These are phyloP conservation scores for Heliosperma pusillum DNA, from an alignment of 148 eudicot species.

Conservation along the genomic window DNA sequence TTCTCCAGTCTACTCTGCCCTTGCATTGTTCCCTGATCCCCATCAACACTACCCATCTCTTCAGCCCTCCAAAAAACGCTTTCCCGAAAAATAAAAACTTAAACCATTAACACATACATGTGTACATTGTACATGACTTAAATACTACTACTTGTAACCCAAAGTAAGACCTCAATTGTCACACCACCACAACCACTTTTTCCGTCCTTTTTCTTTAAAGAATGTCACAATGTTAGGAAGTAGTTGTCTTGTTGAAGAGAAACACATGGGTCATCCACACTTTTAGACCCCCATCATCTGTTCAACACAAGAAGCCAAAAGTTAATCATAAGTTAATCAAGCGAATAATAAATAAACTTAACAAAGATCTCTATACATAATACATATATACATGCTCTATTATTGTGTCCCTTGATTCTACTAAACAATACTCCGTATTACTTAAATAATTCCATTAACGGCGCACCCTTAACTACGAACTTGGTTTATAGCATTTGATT, in stretches of 20 bases:
- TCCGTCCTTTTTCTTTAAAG: conserved; percentile 5
- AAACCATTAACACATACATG: conserved; percentile 10
- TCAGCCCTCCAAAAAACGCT: conserved; percentile 9
- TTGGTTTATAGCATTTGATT: conserved; percentile 11
- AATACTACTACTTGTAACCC: not conserved
- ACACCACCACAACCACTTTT: conserved; percentile 11
- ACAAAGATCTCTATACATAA: conserved; percentile 23
- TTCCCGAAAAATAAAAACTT: not conserved
- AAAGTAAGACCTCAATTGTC: conserved; percentile 12
- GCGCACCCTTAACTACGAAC: conserved; percentile 17
- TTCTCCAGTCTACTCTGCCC: conserved; percentile 32
- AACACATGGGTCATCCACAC: conserved; percentile 37
- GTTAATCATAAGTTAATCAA: conserved; percentile 22
- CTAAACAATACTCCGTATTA: conserved; percentile 1
- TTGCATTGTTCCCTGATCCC: conserved; percentile 27
- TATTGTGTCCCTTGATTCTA: conserved; percentile 24
- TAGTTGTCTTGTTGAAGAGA: conserved; percentile 22
- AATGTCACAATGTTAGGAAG: conserved; percentile 19
- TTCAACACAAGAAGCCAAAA: conserved; percentile 6
- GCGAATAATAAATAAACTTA: conserved; percentile 7
- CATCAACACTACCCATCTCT: conserved; percentile 39
- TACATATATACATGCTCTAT: not conserved
- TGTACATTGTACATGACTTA: conserved; percentile 1
- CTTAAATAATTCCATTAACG: conserved; percentile 22
- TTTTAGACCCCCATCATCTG: conserved; percentile 27